Percentiles rank a stretch among this genome's conserved stretches.
phyloP scores from a whole-genome alignment of 306 rosid species.

The Castanea mollissima region DNA sequence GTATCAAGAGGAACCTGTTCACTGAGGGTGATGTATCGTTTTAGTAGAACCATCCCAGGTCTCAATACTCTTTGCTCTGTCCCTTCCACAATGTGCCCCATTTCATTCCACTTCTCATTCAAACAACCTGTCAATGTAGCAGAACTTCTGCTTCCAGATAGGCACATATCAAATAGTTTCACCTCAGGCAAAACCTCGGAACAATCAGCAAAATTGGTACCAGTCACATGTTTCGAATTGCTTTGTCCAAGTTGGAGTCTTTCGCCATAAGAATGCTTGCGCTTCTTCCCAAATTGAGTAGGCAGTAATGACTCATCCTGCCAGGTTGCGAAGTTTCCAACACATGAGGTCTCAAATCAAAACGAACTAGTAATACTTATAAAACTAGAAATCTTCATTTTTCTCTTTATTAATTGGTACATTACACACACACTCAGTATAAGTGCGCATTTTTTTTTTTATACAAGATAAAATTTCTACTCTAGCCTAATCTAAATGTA shows the following conservation, averaged over 20 bases:
- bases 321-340: not conserved
- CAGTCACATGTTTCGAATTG: not conserved
- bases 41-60: constrained; percentile 69
- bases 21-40: constrained; percentile 29
- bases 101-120: constrained; percentile 13
- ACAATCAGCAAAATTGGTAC: not conserved
- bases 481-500: too few species aligned
- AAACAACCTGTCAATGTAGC: not conserved
- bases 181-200: not conserved
- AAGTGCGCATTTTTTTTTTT: too few species aligned
- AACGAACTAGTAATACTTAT: too few species aligned
- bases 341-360: not conserved
- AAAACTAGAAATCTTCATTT: too few species aligned
- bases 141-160: not conserved
- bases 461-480: too few species aligned
- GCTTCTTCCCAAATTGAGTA: constrained; percentile 25
- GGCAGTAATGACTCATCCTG: constrained; percentile 4
- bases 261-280: not conserved
- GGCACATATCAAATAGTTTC: constrained; percentile 49
- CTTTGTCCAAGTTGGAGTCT: not conserved
- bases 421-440: too few species aligned
- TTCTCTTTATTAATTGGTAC: too few species aligned
- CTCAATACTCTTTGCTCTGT: constrained; percentile 26
- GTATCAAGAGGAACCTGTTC: constrained; percentile 46
- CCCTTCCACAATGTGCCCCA: not conserved